Percentiles rank a stretch among this genome's conserved stretches.
Conservation (phyloP, 257 asterid species). For the Nicotiana obtusifolia region DNA sequence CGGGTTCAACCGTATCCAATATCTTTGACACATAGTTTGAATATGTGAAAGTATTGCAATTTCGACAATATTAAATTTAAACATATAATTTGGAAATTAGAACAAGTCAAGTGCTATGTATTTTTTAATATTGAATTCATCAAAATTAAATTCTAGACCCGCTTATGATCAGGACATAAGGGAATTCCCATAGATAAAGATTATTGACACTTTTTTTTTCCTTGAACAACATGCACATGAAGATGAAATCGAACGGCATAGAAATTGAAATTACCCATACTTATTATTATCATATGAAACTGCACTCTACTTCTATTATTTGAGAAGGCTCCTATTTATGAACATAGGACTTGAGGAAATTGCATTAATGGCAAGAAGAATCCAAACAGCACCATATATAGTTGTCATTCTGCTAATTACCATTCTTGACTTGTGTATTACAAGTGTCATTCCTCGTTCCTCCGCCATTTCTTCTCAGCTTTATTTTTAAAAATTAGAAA, state of each 20-base stretch:
- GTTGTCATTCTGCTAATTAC: slow-evolving; percentile 22
- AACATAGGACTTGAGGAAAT: neutral
- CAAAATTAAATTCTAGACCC: no score
- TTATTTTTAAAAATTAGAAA: neutral
- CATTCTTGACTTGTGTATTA: slow-evolving; percentile 25
- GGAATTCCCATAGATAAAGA: neutral
- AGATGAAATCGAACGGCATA: neutral
- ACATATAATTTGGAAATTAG: no score
- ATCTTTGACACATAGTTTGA: no score
- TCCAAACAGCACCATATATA: slow-evolving; percentile 18
- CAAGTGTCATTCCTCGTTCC: slow-evolving; percentile 13
- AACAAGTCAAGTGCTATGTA: no score
- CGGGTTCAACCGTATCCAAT: no score
- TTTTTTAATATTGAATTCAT: no score
- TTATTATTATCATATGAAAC: neutral
- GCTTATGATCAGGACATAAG: no score
- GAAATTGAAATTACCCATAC: neutral
- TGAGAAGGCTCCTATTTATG: neutral
- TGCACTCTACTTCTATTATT: neutral
- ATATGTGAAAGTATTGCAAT: no score
- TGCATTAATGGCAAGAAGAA: slow-evolving; percentile 16
- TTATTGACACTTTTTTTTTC: no score
- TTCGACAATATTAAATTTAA: no score
- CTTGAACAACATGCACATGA: neutral
- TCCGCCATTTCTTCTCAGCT: slow-evolving; percentile 7